These are phyloP conservation scores for Botrytis elliptica DNA, from an alignment of 2,329 filamentous ascomycete species.

Conservation along the genomic window DNA sequence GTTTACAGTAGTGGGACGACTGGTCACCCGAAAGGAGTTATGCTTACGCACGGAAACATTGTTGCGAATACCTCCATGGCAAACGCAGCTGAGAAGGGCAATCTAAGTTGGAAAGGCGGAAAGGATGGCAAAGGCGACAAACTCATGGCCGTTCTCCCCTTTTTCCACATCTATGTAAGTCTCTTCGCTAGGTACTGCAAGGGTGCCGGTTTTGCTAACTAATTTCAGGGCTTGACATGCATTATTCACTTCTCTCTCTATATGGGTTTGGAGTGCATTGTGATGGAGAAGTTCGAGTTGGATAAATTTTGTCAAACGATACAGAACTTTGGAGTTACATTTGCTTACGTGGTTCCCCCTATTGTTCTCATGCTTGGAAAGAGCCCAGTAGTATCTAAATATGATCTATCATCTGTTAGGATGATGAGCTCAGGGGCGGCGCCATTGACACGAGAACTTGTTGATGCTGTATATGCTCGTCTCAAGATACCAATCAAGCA, in stretches of 20 bases:
- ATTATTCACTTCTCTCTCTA: conserved; percentile 68
- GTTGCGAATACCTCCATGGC: conserved; percentile 68
- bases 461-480: conserved; percentile 70
- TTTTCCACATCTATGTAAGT: conserved; percentile 86
- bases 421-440: conserved; percentile 89
- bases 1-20: conserved; percentile 91
- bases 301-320: conserved; percentile 75
- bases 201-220: conserved; percentile 12
- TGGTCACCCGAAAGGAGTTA: conserved; percentile 86
- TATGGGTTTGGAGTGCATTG: conserved; percentile 63
- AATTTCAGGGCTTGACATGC: conserved; percentile 60
- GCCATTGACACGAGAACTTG: conserved; percentile 77
- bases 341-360: conserved; percentile 79
- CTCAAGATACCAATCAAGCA: conserved; percentile 83
- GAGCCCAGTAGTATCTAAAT: conserved; percentile 72
- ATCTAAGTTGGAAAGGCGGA: conserved; percentile 58
- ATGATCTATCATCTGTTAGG: conserved; percentile 74
- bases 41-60: conserved; percentile 80
- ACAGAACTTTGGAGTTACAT: conserved; percentile 71
- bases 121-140: conserved; percentile 65
- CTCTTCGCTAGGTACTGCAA: no score
- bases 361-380: conserved; percentile 80
- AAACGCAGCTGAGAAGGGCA: conserved; percentile 51
- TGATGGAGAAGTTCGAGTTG: conserved; percentile 80
- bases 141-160: conserved; percentile 77